Evolutionary conservation across 139 green algal genomes (phyloP), one percentile per base, ranked within the genome.

Genomic region (Edaphochlamys debaryana): DNA sequence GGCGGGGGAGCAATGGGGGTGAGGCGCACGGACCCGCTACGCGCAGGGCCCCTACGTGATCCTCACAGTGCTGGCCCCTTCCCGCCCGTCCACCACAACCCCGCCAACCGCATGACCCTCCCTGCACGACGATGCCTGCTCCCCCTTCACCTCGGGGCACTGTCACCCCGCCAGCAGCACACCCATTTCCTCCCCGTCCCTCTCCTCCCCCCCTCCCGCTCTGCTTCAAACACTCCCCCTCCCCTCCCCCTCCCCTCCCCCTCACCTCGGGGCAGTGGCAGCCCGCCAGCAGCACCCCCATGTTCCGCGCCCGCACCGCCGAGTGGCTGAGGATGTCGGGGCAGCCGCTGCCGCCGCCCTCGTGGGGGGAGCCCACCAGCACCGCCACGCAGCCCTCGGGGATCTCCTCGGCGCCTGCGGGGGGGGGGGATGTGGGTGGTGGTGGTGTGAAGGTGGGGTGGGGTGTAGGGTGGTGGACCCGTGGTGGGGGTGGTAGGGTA

Each of bases 241-340:
- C 3, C 73, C 56, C 29, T 40, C 36, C 73, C 58, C 73, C 27
- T 0, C 38, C 34, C 8, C 27, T 1, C 29, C 42, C 50, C 0
- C 73, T 7, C 32, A 90, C 86, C 85, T 87, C 48, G 0, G 30
- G 0, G 63, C 78, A 68, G 75, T 89, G 45, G 79, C 86, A 92
- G 27, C 82, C 69, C 29, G 86, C 86, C 67, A 92, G 71, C 52
- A 90, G 75, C 56, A 95, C 92, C 27, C 86, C 84, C 91, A 95
- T 93, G 92, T 99, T 99, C 54, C 96, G 87, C 2, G 95, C 94
- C 2, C 96, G 87, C 72, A 99, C 96, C 3, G 89, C 89, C 36
- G 95, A 91, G 90, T 99, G 96, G 29, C 88, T 94, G 79, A 99
- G 89, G 48, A 99, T 92, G 85, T 99, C 96, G 0, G 95, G 95